Base-by-base conservation (phyloP, 805 yeast genomes). In the Candida dendrica region DNA sequence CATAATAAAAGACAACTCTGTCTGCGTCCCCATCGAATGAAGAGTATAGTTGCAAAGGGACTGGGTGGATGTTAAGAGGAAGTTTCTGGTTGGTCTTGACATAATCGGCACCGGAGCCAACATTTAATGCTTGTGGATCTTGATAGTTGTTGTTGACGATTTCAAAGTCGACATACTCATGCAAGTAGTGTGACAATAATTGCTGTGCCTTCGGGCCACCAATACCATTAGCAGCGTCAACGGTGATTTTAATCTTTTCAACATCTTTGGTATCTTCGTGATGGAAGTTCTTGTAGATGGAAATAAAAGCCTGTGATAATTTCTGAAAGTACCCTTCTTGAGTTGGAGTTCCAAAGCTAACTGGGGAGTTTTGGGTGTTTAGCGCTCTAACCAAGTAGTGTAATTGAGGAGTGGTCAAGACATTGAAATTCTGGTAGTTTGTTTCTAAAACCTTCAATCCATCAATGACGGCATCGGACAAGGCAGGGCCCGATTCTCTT, bases 11-110 rank as follows among this genome's bases (percentile, higher is more conserved):
- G 18, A 93, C 86, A 39, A 93, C 81, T 54, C 98, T 73, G 60
- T 93, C 98, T 4, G 98, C 98, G 60, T 93, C 98, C 39, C 98
- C 98, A 59, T 93, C 98, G 57, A 88, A 89, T 1, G 95, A 86
- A 6, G 95, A 83, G 53, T 77, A 83, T 40, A 90, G 65, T 44
- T 69, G 62, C 36, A 66, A 61, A 6, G 75, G 64, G 2, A 48
- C 53, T 0, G 79, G 75, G 1, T 48, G 39, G 13, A 84, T 66
- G 33, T 79, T 81, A 3, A 66, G 60, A 7, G 98, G 98, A 36
- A 84, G 69, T 42, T 64, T 71, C 56, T 93, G 98, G 59, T 80
- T 78, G 3, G 96, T 88, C 63, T 93, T 93, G 42, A 93, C 98
- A 56, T 64, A 91, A 62, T 93, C 98, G 6, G 98, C 98, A 41